phyloP scores from a whole-genome alignment of 2,329 filamentous ascomycete genomes.

The Pseudogymnoascus sp. region DNA sequence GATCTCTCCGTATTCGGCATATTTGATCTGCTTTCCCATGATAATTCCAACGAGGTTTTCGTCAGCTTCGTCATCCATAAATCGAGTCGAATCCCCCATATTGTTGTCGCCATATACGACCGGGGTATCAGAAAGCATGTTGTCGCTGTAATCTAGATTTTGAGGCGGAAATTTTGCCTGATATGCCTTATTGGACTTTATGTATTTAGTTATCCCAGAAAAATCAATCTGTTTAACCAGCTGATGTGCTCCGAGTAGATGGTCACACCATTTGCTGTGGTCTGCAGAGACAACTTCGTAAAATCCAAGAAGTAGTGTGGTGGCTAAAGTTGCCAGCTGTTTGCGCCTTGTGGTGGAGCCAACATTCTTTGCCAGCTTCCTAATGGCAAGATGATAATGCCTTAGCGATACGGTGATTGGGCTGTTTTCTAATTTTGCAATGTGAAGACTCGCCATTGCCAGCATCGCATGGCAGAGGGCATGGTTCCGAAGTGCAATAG shows the following conservation, averaged over 20 bases:
- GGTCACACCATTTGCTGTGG: slow-evolving; percentile 91
- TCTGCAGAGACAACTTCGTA: slow-evolving; percentile 95
- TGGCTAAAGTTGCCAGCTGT: slow-evolving; percentile 76
- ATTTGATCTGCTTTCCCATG: slow-evolving; percentile 47
- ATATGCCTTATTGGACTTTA: slow-evolving; percentile 49
- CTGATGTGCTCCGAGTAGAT: slow-evolving; percentile 75
- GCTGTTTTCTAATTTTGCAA: slow-evolving; percentile 68
- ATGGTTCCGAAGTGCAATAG: slow-evolving; percentile 76
- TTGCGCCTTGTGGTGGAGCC: slow-evolving; percentile 58
- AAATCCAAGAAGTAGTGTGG: slow-evolving; percentile 76
- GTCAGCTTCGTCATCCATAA: slow-evolving; percentile 36
- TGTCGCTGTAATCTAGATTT: slow-evolving; percentile 29
- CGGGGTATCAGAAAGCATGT: neutral
- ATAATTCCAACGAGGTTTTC: slow-evolving; percentile 49
- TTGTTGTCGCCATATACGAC: slow-evolving; percentile 10
- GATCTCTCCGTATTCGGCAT: slow-evolving; percentile 47
- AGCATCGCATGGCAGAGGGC: slow-evolving; percentile 85
- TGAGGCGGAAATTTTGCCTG: slow-evolving; percentile 29
- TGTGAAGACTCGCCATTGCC: slow-evolving; percentile 77
- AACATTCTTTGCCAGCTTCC: slow-evolving; percentile 69
- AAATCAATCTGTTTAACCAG: slow-evolving; percentile 78
- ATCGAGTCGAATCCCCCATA: slow-evolving; percentile 18
- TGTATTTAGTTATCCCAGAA: slow-evolving; percentile 59
- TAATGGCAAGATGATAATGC: slow-evolving; percentile 82
- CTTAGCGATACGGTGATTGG: slow-evolving; percentile 75